Evolutionary conservation across 1,139 yeast genomes (phyloP).

Genomic region (Yamadazyma siamensis): DNA sequence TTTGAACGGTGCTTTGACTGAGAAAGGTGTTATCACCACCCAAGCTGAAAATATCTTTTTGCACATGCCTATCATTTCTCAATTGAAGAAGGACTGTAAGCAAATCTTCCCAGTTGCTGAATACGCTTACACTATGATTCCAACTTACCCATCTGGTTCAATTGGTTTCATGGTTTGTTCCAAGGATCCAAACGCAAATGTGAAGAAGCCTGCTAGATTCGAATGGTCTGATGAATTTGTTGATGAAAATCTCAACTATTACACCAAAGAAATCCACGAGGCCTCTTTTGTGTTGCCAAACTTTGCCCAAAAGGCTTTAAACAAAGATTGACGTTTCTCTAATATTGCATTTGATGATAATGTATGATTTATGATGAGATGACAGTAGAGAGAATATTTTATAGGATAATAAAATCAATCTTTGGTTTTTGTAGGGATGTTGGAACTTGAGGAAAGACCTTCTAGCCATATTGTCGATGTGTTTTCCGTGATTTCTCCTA

Average conservation of each 20-base stretch:
- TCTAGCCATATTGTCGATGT: too few species aligned
- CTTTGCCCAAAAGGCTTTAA: constrained; percentile 59
- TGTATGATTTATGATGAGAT: constrained; percentile 6
- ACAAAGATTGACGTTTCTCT: constrained; percentile 17
- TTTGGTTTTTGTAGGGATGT: too few species aligned
- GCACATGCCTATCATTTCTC: constrained; percentile 73
- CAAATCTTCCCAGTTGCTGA: constrained; percentile 85
- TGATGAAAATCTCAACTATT: constrained; percentile 65
- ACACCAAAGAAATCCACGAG: constrained; percentile 73
- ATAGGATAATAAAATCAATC: too few species aligned
- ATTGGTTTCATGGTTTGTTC: constrained; percentile 93
- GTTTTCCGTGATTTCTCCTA: too few species aligned
- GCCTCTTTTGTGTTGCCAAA: constrained; percentile 88
- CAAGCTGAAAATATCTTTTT: constrained; percentile 93
- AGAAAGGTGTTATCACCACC: constrained; percentile 84
- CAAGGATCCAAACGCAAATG: constrained; percentile 63
- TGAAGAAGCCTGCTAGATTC: constrained; percentile 64
- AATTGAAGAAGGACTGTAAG: constrained; percentile 70
- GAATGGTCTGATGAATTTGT: constrained; percentile 63
- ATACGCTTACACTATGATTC: constrained; percentile 84
- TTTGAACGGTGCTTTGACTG: constrained; percentile 74
- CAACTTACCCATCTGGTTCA: constrained; percentile 93
- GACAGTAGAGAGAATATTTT: too few species aligned
- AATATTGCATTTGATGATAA: constrained; percentile 5
- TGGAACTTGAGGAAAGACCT: too few species aligned